phyloP scores from a whole-genome alignment of 139 green algal genomes.

The Haematococcus lacustris region DNA sequence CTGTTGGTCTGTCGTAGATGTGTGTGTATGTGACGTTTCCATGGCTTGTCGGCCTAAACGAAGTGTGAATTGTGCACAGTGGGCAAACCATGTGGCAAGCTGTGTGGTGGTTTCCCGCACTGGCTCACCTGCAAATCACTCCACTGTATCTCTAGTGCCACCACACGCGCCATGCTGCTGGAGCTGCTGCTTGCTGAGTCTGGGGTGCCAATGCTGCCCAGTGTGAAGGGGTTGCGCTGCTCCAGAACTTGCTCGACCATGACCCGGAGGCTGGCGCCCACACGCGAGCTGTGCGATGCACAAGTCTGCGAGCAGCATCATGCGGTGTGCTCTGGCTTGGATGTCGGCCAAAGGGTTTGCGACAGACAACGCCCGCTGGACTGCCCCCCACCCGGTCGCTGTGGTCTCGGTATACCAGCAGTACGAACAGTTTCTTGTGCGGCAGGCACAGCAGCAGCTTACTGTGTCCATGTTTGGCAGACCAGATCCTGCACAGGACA shows the following conservation, averaged over 20 bases:
- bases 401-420: too few species aligned
- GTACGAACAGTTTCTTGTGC: not conserved
- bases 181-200: not conserved
- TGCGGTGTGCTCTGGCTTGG: not conserved
- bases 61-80: not conserved
- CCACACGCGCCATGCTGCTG: not conserved
- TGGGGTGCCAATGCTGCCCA: not conserved
- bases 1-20: not conserved
- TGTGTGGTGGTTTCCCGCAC: not conserved
- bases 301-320: not conserved
- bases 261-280: not conserved
- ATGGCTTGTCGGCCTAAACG: not conserved
- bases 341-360: not conserved
- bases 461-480: not conserved
- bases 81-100: not conserved
- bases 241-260: not conserved
- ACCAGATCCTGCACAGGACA: not conserved
- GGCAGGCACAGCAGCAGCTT: constrained; percentile 3
- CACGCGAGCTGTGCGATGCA: not conserved
- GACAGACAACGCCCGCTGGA: not conserved
- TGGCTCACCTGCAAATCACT: not conserved
- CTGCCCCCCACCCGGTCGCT: too few species aligned
- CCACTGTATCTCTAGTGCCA: not conserved
- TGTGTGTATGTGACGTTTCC: not conserved
- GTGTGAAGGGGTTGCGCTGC: not conserved